A percentile compares a stretch with the other conserved stretches of the same genome.
phyloP scores from a whole-genome alignment of 2,329 filamentous ascomycete genomes.

The Amesomyces nigricolor region DNA sequence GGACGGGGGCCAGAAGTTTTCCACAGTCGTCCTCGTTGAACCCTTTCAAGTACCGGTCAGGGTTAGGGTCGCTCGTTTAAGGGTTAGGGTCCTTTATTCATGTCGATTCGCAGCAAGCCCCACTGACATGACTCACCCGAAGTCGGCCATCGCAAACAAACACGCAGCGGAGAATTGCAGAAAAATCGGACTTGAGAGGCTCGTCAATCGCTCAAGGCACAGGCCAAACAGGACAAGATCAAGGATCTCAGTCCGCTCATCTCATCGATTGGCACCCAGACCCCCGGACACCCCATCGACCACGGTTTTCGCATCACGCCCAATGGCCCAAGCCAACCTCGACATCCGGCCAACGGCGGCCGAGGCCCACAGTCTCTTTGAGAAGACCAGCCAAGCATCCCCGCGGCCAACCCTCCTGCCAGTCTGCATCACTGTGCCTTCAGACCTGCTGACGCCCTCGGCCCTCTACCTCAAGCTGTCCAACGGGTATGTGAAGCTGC shows the following conservation, averaged over 20 bases:
- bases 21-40: too few relatives aligned
- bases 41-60: too few relatives aligned
- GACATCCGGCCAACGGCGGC: constrained; percentile 24
- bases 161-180: constrained; percentile 5
- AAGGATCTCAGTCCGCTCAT: background rate
- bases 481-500: constrained; percentile 32
- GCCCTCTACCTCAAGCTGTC: constrained; percentile 90
- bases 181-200: constrained; percentile 4
- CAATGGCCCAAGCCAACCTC: constrained; percentile 22
- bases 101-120: background rate
- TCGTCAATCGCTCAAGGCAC: background rate
- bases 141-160: constrained; percentile 10
- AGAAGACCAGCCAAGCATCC: constrained; percentile 18
- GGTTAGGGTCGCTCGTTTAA: too few relatives aligned
- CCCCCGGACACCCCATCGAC: background rate
- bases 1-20: too few relatives aligned
- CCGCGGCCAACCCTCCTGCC: constrained; percentile 61
- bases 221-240: background rate
- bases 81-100: constrained; percentile 2
- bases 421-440: constrained; percentile 74
- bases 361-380: constrained; percentile 24
- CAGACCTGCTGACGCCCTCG: constrained; percentile 91
- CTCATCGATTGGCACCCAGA: background rate
- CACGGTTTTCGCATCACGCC: background rate
- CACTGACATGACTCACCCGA: constrained; percentile 20